Percentiles rank a stretch among this genome's conserved stretches.
These are phyloP conservation scores for Ceratobasidium sp. DNA, from an alignment of 1,284 basidiomycete species.

Conservation along the genomic window DNA sequence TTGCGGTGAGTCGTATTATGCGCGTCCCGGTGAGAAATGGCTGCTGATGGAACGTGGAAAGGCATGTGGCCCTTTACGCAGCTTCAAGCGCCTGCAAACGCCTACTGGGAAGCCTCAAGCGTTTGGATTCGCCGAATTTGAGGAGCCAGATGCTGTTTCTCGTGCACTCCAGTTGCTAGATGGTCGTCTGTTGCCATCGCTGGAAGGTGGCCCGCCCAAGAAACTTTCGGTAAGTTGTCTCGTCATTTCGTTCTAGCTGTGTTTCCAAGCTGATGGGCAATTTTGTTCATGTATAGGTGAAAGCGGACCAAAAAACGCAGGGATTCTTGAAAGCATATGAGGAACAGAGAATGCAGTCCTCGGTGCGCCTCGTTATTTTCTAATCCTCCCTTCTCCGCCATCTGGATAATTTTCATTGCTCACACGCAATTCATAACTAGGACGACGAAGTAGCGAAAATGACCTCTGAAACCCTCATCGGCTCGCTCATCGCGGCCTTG, in stretches of 20 bases:
- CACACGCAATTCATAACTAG: constrained; percentile 55
- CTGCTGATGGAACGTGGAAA: constrained; percentile 52
- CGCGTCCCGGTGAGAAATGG: constrained; percentile 30
- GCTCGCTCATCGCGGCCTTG: constrained; percentile 54
- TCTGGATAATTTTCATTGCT: background rate
- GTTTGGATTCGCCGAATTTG: constrained; percentile 94
- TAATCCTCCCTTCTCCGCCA: background rate
- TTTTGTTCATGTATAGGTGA: constrained; percentile 66
- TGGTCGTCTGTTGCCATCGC: constrained; percentile 83
- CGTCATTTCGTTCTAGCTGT: constrained; percentile 40
- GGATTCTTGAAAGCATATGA: constrained; percentile 86
- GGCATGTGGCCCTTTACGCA: constrained; percentile 88
- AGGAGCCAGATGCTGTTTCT: constrained; percentile 88
- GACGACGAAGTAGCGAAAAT: constrained; percentile 71
- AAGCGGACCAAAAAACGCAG: constrained; percentile 93
- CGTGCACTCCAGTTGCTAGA: constrained; percentile 85
- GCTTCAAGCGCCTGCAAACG: constrained; percentile 89
- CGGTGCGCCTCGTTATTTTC: constrained; percentile 63
- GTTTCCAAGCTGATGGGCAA: constrained; percentile 9
- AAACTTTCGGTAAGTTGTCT: constrained; percentile 77
- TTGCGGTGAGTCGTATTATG: constrained; percentile 68
- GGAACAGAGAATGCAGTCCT: constrained; percentile 79
- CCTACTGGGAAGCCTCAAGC: constrained; percentile 92
- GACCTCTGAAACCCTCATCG: constrained; percentile 54
- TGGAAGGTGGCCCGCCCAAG: constrained; percentile 87